A percentile compares a stretch with the other conserved stretches of the same genome.
Evolutionary conservation across 768 basidiomycete genomes (phyloP).

Genomic region (Amanita subjunquillea): DNA sequence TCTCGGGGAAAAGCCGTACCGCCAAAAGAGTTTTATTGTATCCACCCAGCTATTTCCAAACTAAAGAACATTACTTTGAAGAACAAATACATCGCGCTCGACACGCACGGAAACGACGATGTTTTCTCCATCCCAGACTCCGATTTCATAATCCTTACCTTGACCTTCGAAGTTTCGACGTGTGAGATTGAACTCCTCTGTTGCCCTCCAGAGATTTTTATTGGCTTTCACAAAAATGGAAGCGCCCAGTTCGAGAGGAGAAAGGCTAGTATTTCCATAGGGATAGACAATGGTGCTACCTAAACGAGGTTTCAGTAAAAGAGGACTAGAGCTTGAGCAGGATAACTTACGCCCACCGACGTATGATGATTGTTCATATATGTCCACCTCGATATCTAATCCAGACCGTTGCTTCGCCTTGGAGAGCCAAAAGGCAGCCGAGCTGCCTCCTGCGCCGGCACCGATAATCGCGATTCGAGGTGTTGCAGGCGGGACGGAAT

Average conservation of each 20-base stretch:
- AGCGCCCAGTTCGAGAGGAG: constrained; percentile 74
- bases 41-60: constrained; percentile 59
- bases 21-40: constrained; percentile 61
- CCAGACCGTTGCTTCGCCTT: constrained; percentile 66
- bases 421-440: constrained; percentile 77
- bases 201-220: constrained; percentile 61
- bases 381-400: constrained; percentile 66
- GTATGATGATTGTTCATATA: constrained; percentile 70
- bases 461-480: constrained; percentile 80
- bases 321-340: not conserved
- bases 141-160: constrained; percentile 31
- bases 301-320: constrained; percentile 16
- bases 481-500: constrained; percentile 12
- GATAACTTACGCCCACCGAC: constrained; percentile 74
- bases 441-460: constrained; percentile 80
- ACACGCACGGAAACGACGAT: constrained; percentile 49
- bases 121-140: constrained; percentile 77
- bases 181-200: constrained; percentile 69
- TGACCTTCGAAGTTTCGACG: constrained; percentile 30
- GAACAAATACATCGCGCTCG: not conserved
- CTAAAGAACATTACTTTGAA: constrained; percentile 16
- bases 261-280: constrained; percentile 45
- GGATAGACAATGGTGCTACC: constrained; percentile 76
- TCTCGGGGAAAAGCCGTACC: constrained; percentile 63
- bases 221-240: constrained; percentile 80